These are phyloP conservation scores for Brachypodium distachyon DNA, from an alignment of 202 grass and related monocot species.

Conservation along the genomic window DNA sequence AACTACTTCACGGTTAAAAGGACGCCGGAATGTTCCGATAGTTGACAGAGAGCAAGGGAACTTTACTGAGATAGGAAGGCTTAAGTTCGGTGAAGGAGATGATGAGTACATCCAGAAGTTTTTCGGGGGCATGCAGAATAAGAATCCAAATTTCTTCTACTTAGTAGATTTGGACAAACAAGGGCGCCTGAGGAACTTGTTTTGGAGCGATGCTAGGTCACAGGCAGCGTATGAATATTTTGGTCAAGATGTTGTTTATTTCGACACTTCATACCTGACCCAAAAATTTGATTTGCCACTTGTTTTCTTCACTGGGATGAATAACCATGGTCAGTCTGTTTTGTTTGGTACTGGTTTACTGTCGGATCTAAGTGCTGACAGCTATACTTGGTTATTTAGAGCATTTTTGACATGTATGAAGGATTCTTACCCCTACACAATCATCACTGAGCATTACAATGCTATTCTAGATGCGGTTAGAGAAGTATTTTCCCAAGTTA, in stretches of 20 bases:
- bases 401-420: slow-evolving; percentile 76
- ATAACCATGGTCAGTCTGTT: slow-evolving; percentile 84
- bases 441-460: slow-evolving; percentile 87
- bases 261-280: slow-evolving; percentile 80
- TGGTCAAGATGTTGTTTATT: slow-evolving; percentile 84
- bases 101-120: slow-evolving; percentile 74
- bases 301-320: slow-evolving; percentile 72
- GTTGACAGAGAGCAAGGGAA: slow-evolving; percentile 46
- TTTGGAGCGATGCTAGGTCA: slow-evolving; percentile 93
- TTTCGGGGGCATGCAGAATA: slow-evolving; percentile 86
- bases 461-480: slow-evolving; percentile 60
- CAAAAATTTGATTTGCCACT: slow-evolving; percentile 79
- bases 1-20: slow-evolving; percentile 21
- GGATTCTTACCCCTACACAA: slow-evolving; percentile 35
- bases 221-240: slow-evolving; percentile 72
- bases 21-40: slow-evolving; percentile 40
- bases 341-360: slow-evolving; percentile 78
- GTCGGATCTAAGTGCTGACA: slow-evolving; percentile 69
- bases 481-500: slow-evolving; percentile 57
- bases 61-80: slow-evolving; percentile 54
- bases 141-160: slow-evolving; percentile 91
- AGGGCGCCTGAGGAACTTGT: slow-evolving; percentile 78
- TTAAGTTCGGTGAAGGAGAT: slow-evolving; percentile 91
- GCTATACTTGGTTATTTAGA: slow-evolving; percentile 87
- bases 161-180: slow-evolving; percentile 81